Base-by-base conservation (phyloP, 257 asterid genomes). In the Forsythia viridissima region DNA sequence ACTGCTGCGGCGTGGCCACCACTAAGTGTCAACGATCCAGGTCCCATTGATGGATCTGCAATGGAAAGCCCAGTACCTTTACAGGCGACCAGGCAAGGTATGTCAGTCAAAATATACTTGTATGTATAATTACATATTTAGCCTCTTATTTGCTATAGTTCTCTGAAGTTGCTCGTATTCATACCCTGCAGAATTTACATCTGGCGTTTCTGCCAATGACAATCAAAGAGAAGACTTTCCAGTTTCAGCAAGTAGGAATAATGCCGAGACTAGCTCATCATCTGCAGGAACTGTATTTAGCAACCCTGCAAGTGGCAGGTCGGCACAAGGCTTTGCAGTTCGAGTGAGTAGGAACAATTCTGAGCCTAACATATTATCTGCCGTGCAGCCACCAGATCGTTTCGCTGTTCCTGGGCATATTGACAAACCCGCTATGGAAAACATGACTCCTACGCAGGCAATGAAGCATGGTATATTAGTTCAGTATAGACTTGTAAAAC, bases 1-100 rank as follows among this genome's bases (percentile, higher is more conserved):
- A 90, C 95, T 75, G 80, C 61, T 85, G 94, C 97, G 76, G 98
- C 99, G 13, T 96, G 99, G 99, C 91, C 96, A 30, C 87, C 72
- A 70, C 81, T 77, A 71, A 84, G 78, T 77, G 83, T 34, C 76
- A 81, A 78, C 80, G 85, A 63, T 86, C 81, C 81, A 71, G 91
- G 80, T 61, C 72, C 82, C 67, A 82, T 55, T 41, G 83, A 81
- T 80, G 78, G 77, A 70, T 55, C 89, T 51, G 71, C 76, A 39
- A 76, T 76, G 36, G 84, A 73, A 52, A 75, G 83, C 55, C 42
- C 76, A 68, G 41, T 37, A 51, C 86, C 87, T 41, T 77, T 21
- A 77, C 92, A 84, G 72, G 84, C 87, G 70, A 82, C 73, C 48
- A 82, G 72, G 73, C 93, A 40, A 85, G 95, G 97, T 89, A 83